A percentile compares a stretch with the other conserved stretches of the same genome.
Evolutionary conservation across 2,329 filamentous ascomycete species (phyloP).

Genomic region (Hypoxylon sp.): DNA sequence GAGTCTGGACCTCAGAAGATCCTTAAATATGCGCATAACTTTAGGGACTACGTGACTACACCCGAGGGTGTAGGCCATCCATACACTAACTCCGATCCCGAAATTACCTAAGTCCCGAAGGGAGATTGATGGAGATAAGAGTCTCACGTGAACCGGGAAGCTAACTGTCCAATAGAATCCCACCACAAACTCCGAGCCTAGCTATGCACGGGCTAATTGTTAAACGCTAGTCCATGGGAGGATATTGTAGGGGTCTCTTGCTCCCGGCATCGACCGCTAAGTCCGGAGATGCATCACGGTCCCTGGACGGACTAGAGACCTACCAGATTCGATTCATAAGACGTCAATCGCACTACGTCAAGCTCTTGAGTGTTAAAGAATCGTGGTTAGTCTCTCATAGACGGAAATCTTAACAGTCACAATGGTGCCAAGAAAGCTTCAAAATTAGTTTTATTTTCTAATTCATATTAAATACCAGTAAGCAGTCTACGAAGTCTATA

Average conservation of each 20-base stretch:
- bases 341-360: background rate
- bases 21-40: background rate
- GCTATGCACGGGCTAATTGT: slow-evolving; percentile 11
- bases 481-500: too few species aligned
- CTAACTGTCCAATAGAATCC: slow-evolving; percentile 8
- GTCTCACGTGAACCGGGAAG: background rate
- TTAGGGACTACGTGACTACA: too few species aligned
- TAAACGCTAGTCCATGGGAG: slow-evolving; percentile 3
- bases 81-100: background rate
- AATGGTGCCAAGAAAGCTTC: background rate
- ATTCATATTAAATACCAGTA: too few species aligned
- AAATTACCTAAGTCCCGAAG: background rate
- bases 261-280: background rate
- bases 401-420: background rate
- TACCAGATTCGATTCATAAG: background rate
- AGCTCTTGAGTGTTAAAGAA: background rate
- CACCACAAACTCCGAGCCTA: background rate
- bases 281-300: background rate
- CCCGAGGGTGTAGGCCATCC: background rate
- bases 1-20: background rate
- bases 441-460: background rate
- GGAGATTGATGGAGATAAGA: slow-evolving; percentile 8
- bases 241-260: background rate
- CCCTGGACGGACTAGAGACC: background rate
- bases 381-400: background rate